Conservation (phyloP, 305 asterid species). For the Fraxinus platypoda region DNA sequence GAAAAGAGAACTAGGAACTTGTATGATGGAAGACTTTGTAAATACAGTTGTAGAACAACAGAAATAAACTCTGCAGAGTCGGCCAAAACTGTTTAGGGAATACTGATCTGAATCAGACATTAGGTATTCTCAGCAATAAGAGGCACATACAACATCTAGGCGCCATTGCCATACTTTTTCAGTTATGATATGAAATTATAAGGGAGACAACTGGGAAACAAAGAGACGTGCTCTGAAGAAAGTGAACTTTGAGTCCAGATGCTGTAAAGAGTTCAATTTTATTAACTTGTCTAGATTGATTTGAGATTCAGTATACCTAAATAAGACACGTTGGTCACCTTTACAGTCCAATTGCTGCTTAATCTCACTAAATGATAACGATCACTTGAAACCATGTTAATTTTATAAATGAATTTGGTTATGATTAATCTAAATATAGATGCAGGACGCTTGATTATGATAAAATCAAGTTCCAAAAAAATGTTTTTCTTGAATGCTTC, state of each 20-base stretch:
- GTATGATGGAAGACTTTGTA: neutral
- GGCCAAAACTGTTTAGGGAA: neutral
- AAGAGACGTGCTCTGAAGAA: neutral
- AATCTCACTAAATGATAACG: neutral
- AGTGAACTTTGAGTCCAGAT: neutral
- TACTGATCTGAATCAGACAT: neutral
- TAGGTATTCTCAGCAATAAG: neutral
- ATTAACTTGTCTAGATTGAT: neutral
- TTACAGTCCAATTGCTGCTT: neutral
- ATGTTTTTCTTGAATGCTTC: neutral
- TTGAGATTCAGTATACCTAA: neutral
- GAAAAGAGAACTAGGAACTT: neutral
- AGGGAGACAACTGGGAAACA: neutral
- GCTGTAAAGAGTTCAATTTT: neutral
- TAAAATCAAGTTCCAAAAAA: neutral
- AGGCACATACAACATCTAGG: neutral
- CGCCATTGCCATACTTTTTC: neutral
- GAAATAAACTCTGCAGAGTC: neutral
- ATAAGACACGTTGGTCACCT: neutral
- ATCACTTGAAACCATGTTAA: neutral
- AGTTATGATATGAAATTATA: neutral
- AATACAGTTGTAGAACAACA: neutral
- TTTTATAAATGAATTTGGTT: neutral
- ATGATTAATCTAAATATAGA: neutral
- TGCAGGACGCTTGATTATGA: neutral